Evolutionary conservation across 768 basidiomycete species (phyloP), one percentile per base, ranked within the genome.

Genomic region (Agaricus subrufescens): DNA sequence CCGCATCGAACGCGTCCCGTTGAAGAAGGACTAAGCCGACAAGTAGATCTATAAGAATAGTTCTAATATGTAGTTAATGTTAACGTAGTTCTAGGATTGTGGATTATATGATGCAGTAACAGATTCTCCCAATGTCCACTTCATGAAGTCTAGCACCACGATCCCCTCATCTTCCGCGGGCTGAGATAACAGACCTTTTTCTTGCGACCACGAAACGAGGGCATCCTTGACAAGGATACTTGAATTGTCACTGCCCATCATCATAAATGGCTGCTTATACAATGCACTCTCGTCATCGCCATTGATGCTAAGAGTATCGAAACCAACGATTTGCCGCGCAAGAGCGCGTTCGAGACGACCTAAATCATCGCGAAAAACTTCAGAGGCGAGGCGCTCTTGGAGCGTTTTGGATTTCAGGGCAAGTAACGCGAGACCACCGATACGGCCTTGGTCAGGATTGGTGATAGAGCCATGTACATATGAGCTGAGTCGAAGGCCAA

Each of bases 261-360:
- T 91, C 67, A 84, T 81, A 61, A 92, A 89, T 4, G 82, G 81
- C 61, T 92, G 91, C 27, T 80, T 76, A 64, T 89, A 89, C 46
- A 93, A 69, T 6, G 83, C 81, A 2, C 77, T 80, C 54, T 85
- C 83, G 4, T 65, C 63, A 10, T 71, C 65, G 8, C 64, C 63
- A 27, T 65, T 69, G 19, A 93, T 73, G 0, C 73, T 74, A 14
- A 71, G 69, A 0, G 91, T 91, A 27, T 89, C 84, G 65, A 94
- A 87, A 2, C 93, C 94, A 23, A 85, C 84, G 50, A 93, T 86
- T 70, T 96, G 94, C 42, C 92, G 80, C 9, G 87, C 88, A n/a
- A 96, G 60, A 2, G 87, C 81, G 25, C 90, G 84, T 61, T 89
- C 84, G 12, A 96, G 74, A 43, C 77, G 76, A 31, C 74, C 74